These are phyloP conservation scores for Entonaema liquescens DNA, from an alignment of 495 filamentous ascomycete species.

Conservation along the genomic window DNA sequence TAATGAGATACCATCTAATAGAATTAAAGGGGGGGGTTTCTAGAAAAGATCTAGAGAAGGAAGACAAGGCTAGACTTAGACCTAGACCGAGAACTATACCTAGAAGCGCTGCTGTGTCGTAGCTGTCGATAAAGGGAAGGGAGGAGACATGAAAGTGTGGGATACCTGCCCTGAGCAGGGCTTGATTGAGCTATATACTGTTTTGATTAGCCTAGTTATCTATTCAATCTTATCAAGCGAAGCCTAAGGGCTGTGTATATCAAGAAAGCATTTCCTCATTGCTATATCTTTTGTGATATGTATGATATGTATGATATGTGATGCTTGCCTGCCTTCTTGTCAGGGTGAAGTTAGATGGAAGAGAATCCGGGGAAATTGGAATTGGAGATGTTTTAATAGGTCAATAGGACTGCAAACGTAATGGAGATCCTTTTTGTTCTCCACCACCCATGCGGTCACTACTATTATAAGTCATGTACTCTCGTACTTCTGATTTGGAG, in stretches of 20 bases:
- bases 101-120: conserved; percentile 21
- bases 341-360: neutral
- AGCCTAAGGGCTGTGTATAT: conserved; percentile 10
- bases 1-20: conserved; percentile 40
- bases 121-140: neutral
- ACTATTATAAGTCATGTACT: neutral
- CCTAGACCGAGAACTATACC: conserved; percentile 32
- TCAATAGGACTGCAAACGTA: neutral
- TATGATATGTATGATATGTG: neutral
- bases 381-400: conserved; percentile 22
- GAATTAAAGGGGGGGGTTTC: conserved; percentile 12
- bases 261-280: conserved; percentile 1
- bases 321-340: neutral
- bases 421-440: conserved; percentile 3
- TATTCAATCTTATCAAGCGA: neutral
- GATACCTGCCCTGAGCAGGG: conserved; percentile 11
- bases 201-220: conserved; percentile 29
- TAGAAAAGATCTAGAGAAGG: conserved; percentile 21
- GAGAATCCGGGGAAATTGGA: conserved; percentile 2
- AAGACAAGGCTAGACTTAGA: conserved; percentile 23
- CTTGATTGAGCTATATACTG: conserved; percentile 15
- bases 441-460: neutral
- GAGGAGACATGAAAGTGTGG: neutral
- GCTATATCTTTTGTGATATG: neutral
- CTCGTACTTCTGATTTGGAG: no score